Percentiles rank a stretch among this genome's conserved stretches.
Evolutionary conservation across 176 grass and related monocot genomes (phyloP).

Genomic region (Microstegium vimineum): DNA sequence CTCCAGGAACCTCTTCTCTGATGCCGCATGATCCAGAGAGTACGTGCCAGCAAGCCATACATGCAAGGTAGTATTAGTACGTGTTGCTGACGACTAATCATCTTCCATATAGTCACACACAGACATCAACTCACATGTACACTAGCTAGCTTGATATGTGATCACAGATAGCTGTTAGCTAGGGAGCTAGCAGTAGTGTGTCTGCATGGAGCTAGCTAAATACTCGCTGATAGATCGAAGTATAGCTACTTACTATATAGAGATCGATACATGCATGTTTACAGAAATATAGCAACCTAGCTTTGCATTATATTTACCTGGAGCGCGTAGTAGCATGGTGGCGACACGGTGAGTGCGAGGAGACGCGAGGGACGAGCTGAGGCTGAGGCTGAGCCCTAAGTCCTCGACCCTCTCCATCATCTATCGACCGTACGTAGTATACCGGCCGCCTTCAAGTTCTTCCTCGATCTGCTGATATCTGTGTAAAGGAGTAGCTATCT

Average conservation of each 20-base stretch:
- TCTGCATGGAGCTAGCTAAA: background rate
- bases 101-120: background rate
- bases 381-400: conserved; percentile 74
- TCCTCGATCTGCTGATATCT: background rate
- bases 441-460: background rate
- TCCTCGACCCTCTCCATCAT: conserved; percentile 68
- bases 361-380: conserved; percentile 47
- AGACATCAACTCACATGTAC: background rate
- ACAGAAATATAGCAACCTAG: background rate
- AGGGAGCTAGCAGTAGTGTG: too few relatives aligned
- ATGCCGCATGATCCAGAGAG: background rate
- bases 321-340: conserved; percentile 40
- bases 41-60: background rate
- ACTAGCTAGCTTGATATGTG: background rate
- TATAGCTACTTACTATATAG: background rate
- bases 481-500: too few relatives aligned
- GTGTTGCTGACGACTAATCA: background rate
- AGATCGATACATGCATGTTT: too few relatives aligned
- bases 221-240: background rate
- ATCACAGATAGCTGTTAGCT: background rate
- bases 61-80: background rate
- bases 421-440: background rate
- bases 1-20: conserved; percentile 46
- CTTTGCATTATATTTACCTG: conserved; percentile 23
- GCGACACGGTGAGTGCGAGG: conserved; percentile 39